Evolutionary conservation across 2,329 filamentous ascomycete genomes (phyloP), one percentile per base, ranked within the genome.

Genomic region (Sporothrix protearum): DNA sequence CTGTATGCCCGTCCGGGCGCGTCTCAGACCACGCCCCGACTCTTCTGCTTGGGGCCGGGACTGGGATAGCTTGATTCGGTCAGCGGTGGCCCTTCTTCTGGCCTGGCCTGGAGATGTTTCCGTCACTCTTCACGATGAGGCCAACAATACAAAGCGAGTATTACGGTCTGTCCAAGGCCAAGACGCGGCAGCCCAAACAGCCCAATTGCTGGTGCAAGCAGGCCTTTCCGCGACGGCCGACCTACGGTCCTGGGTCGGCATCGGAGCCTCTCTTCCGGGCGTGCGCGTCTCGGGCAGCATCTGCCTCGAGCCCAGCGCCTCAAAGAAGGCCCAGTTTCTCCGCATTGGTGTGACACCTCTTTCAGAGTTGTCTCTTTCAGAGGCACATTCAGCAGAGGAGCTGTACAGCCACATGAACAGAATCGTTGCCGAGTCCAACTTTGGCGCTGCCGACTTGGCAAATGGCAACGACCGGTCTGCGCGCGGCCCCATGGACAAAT

Each of bases 1-100:
- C 0, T 91, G 90, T 72, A 92, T 97, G 88, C 94, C 95, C 0
- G 95, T 97, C 14, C 89, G 95, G 16, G 90, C 96, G 33, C 97
- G 96, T 78, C 92, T 94, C 76, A 87, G 94, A 74, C 87, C 87
- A 0, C 82, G 89, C 64, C 9, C 53, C 5, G 53, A 10, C 2
- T n/a, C 67, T 0, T 9, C 55, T 4, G 66, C 66, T 7, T 71
- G 71, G 71, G 80, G 86, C 25, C 91, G 85, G 74, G 85, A 91
- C 69, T 95, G 92, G 88, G 86, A 89, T 36, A 80, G 80, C 0
- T 80, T 97, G 19, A 86, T 87, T 73, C 85, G 82, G 67, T 80
- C 84, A 6, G 76, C 94, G 2, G 84, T 88, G 1, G 86, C 87
- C 1, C 78, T 96, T 2, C 78, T 96, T n/a, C 82, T 97, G 22